These are phyloP conservation scores for Yamadazyma laniorum DNA, from an alignment of 805 yeast genomes.

Conservation along the genomic window DNA sequence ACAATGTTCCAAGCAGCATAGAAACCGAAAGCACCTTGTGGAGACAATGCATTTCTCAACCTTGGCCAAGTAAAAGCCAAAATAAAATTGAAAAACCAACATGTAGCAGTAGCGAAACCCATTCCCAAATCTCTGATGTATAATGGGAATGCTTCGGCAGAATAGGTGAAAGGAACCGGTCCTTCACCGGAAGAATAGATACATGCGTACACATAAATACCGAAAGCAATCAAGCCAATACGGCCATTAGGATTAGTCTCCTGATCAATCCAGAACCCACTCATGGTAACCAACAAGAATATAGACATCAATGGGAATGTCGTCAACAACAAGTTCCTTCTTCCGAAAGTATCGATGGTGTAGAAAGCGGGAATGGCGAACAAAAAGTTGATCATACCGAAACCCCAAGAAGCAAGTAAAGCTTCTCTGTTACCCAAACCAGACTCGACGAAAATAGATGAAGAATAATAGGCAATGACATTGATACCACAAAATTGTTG, in stretches of 20 bases:
- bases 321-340: conserved; percentile 56
- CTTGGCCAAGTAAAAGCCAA: conserved; percentile 81
- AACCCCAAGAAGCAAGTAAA: conserved; percentile 80
- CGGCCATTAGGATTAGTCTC: conserved; percentile 46
- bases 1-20: conserved; percentile 82
- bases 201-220: conserved; percentile 69
- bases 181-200: conserved; percentile 86
- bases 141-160: conserved; percentile 79
- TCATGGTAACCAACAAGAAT: conserved; percentile 60
- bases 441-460: conserved; percentile 68
- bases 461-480: conserved; percentile 82
- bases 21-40: conserved; percentile 87
- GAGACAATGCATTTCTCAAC: conserved; percentile 58
- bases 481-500: conserved; percentile 91
- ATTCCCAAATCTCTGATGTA: conserved; percentile 79
- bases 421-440: conserved; percentile 63
- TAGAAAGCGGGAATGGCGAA: conserved; percentile 82
- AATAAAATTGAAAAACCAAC: conserved; percentile 72
- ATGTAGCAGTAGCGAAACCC: conserved; percentile 72
- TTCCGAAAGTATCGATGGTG: conserved; percentile 75
- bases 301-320: conserved; percentile 66
- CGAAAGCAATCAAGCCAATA: conserved; percentile 65
- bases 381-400: conserved; percentile 75
- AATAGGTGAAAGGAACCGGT: conserved; percentile 85
- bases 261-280: conserved; percentile 66